A percentile compares a stretch with the other conserved stretches of the same genome.
phyloP scores from a whole-genome alignment of 2,329 filamentous ascomycete species.

The Elsinoe ampelina region DNA sequence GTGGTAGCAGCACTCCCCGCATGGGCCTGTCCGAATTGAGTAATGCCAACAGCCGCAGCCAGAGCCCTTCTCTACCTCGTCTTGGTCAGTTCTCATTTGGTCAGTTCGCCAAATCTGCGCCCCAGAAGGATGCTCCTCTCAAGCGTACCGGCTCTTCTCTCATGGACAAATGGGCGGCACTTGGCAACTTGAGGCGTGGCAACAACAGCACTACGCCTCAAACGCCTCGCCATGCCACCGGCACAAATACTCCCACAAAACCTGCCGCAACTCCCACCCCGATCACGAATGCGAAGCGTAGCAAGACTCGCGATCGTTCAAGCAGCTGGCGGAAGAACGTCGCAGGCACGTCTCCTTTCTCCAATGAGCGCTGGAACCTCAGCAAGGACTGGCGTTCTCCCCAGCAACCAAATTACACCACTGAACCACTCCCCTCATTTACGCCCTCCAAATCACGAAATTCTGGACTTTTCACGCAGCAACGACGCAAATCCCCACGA shows the following conservation, averaged over 20 bases:
- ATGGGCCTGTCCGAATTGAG: constrained; percentile 46
- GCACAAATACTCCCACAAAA: constrained; percentile 14
- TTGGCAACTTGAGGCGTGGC: constrained; percentile 75
- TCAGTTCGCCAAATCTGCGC: constrained; percentile 26
- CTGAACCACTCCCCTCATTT: constrained; percentile 16
- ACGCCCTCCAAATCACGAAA: constrained; percentile 15
- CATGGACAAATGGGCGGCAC: constrained; percentile 79
- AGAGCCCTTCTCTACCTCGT: constrained; percentile 14
- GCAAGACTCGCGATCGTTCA: constrained; percentile 24
- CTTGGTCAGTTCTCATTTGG: constrained; percentile 21
- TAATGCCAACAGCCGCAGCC: constrained; percentile 40
- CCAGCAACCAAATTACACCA: constrained; percentile 26
- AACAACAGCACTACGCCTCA: constrained; percentile 33
- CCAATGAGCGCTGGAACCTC: constrained; percentile 31
- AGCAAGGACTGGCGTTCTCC: constrained; percentile 40
- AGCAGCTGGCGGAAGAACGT: constrained; percentile 26
- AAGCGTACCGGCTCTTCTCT: constrained; percentile 45
- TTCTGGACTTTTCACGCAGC: constrained; percentile 17
- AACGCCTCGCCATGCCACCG: constrained; percentile 24
- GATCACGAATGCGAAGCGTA: constrained; percentile 25
- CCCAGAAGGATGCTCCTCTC: constrained; percentile 51
- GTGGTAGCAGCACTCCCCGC: constrained; percentile 41
- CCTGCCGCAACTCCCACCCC: constrained; percentile 19
- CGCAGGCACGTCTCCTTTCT: constrained; percentile 22
- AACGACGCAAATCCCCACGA: constrained; percentile 13